Evolutionary conservation across 371 early-diverging fungal genomes (phyloP).

Genomic region (Mortierella polycephala): DNA sequence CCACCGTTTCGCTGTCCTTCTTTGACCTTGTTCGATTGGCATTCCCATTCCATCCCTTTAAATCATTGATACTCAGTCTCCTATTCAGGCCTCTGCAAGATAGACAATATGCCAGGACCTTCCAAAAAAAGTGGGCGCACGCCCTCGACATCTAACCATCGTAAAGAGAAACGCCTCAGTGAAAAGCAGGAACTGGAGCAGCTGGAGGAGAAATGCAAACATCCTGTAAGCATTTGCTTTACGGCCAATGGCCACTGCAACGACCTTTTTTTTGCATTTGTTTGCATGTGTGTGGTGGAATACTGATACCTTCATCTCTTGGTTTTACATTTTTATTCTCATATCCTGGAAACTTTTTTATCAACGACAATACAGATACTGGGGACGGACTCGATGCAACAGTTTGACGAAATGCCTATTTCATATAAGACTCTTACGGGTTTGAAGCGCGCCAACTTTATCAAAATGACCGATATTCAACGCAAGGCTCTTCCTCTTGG

Average conservation of each 20-base stretch:
- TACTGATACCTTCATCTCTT: neutral
- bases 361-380: constrained; percentile 10
- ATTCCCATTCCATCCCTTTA: neutral
- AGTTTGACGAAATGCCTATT: constrained; percentile 73
- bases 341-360: neutral
- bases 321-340: neutral
- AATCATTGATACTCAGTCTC: neutral
- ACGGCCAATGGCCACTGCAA: no score
- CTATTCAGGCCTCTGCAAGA: neutral
- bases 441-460: constrained; percentile 79
- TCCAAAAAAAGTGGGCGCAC: constrained; percentile 32
- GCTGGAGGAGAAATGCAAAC: constrained; percentile 40
- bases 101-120: constrained; percentile 20
- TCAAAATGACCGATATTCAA: constrained; percentile 98
- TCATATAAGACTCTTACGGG: constrained; percentile 73
- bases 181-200: constrained; percentile 50
- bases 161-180: constrained; percentile 35
- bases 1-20: neutral
- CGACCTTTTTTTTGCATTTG: no score
- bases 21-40: neutral
- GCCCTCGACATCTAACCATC: constrained; percentile 15
- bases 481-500: constrained; percentile 90
- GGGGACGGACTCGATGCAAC: constrained; percentile 38
- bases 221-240: constrained; percentile 25
- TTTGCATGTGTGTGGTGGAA: neutral